Evolutionary conservation across 2,329 filamentous ascomycete genomes (phyloP).

Genomic region (Fusarium proliferatum): DNA sequence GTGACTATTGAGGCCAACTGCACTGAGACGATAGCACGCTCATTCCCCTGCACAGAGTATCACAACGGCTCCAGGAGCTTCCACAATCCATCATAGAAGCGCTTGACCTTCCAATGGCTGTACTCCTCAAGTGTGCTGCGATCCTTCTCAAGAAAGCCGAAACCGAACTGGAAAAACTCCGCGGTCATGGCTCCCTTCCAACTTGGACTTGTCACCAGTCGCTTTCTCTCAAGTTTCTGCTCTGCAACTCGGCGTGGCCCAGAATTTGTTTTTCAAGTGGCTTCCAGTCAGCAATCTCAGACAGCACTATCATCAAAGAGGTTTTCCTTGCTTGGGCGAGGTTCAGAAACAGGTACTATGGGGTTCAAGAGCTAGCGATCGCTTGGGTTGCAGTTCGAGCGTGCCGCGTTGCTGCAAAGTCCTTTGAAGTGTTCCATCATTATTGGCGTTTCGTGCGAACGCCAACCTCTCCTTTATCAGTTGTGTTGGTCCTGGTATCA

Average conservation of each 20-base stretch:
- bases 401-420: background rate
- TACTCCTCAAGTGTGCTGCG: background rate
- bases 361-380: too few species aligned
- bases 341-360: background rate
- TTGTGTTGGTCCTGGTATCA: background rate
- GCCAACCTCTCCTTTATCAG: background rate
- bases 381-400: background rate
- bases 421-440: background rate
- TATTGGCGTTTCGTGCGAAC: background rate
- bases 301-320: too few species aligned
- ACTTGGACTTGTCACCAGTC: background rate
- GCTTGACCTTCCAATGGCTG: background rate
- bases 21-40: fast-evolving
- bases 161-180: background rate
- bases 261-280: too few species aligned
- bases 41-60: background rate
- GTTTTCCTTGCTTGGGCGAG: too few species aligned
- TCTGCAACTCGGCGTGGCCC: background rate
- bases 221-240: background rate
- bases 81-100: background rate
- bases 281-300: too few species aligned
- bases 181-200: background rate
- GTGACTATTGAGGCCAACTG: background rate
- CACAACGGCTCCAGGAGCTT: background rate
- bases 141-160: background rate